Percentiles rank a stretch among this genome's conserved stretches.
Evolutionary conservation across 2,329 filamentous ascomycete species (phyloP).

Genomic region (Penicillium freii): DNA sequence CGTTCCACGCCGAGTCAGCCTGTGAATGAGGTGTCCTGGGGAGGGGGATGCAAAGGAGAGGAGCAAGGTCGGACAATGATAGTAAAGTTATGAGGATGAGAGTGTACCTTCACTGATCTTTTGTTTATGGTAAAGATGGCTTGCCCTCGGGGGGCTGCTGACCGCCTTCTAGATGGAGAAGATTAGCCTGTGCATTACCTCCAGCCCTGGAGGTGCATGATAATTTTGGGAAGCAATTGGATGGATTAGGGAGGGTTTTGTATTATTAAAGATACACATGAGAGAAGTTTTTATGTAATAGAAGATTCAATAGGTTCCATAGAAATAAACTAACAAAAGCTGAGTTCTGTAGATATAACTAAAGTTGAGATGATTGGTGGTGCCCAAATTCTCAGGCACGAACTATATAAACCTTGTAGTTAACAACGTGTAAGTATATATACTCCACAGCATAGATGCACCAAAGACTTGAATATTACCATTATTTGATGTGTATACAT

Average conservation of each 20-base stretch:
- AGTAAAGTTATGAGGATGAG: conserved; percentile 12
- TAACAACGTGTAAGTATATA: neutral
- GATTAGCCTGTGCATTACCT: neutral
- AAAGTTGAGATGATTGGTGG: neutral
- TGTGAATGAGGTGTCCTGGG: neutral
- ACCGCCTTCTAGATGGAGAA: conserved; percentile 21
- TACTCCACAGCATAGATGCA: neutral
- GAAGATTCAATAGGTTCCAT: neutral
- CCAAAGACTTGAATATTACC: neutral
- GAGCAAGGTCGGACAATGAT: conserved; percentile 13
- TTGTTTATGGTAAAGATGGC: conserved; percentile 23
- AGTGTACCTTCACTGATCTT: conserved; percentile 19
- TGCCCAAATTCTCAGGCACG: neutral
- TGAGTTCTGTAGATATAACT: neutral
- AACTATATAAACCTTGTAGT: neutral
- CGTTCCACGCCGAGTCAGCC: conserved; percentile 19
- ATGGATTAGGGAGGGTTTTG: neutral
- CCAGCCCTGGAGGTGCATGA: neutral
- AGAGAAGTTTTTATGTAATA: neutral
- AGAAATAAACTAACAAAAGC: neutral
- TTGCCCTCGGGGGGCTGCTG: conserved; percentile 15
- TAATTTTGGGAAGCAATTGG: neutral
- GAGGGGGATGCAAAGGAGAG: conserved; percentile 3
- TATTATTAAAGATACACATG: neutral
- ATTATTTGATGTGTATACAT: neutral